phyloP scores from a whole-genome alignment of 352 stramenopile genomes.

The Pseudoperonospora humuli region DNA sequence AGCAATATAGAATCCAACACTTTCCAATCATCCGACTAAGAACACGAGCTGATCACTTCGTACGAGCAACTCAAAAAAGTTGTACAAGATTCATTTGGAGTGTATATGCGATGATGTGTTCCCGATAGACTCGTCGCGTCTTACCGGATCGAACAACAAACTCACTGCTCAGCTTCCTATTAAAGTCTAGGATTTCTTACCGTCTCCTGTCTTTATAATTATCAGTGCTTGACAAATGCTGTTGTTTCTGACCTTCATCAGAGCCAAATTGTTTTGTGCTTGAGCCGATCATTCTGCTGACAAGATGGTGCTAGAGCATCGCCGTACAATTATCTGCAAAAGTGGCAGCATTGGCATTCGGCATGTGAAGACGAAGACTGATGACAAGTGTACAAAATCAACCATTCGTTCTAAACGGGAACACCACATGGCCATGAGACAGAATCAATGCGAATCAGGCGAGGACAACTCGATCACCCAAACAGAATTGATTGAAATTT shows the following conservation, averaged over 20 bases:
- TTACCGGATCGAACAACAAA: slow-evolving; percentile 9
- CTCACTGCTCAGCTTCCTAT: slow-evolving; percentile 7
- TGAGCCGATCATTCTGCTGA: neutral
- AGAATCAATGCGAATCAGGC: slow-evolving; percentile 13
- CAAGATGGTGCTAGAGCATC: slow-evolving; percentile 21
- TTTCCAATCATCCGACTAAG: slow-evolving; percentile 6
- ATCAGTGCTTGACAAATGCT: neutral
- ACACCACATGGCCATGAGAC: slow-evolving; percentile 11
- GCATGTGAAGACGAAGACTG: slow-evolving; percentile 4
- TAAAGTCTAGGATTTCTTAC: slow-evolving; percentile 10
- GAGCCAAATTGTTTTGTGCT: slow-evolving; percentile 2
- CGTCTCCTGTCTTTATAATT: slow-evolving; percentile 21
- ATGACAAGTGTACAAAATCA: slow-evolving; percentile 5
- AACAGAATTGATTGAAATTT: slow-evolving; percentile 56
- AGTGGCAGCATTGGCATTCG: slow-evolving; percentile 6
- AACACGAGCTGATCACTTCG: neutral
- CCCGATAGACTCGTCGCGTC: too few species aligned
- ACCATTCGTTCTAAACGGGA: slow-evolving; percentile 14
- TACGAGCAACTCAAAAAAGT: slow-evolving; percentile 46
- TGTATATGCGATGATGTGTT: slow-evolving; percentile 26
- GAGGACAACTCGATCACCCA: slow-evolving; percentile 13
- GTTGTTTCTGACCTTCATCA: neutral
- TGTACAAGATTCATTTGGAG: slow-evolving; percentile 44
- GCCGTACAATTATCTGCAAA: slow-evolving; percentile 24
- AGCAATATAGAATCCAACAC: neutral